Conservation (phyloP, 306 rosid species). For the Psophocarpus tetragonolobus region DNA sequence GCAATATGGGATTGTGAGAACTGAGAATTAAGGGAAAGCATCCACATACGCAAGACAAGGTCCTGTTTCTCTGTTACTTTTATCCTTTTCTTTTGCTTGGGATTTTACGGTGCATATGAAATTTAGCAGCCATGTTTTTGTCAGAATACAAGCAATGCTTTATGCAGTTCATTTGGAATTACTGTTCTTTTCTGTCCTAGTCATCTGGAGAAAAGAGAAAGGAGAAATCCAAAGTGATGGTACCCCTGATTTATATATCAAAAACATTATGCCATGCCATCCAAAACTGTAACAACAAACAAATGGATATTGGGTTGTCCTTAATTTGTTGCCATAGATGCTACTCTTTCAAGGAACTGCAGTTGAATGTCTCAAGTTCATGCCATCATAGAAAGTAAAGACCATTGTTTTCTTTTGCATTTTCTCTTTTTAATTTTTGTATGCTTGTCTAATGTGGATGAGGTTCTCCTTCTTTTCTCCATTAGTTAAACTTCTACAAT, state of each 20-base stretch:
- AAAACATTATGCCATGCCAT: too few species aligned
- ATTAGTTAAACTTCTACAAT: neutral
- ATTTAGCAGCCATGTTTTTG: neutral
- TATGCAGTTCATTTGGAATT: neutral
- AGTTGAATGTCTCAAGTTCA: neutral
- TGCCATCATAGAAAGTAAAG: neutral
- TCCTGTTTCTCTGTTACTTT: slow-evolving; percentile 1
- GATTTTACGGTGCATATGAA: neutral
- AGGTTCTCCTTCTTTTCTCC: neutral
- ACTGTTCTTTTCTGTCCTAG: neutral
- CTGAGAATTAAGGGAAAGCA: neutral
- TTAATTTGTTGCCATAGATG: neutral
- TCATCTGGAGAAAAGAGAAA: neutral
- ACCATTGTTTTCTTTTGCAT: neutral
- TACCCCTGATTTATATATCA: neutral
- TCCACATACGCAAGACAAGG: neutral
- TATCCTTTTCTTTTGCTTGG: neutral
- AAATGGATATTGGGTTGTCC: neutral
- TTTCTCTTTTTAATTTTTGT: neutral
- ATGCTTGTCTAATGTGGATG: neutral
- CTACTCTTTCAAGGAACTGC: neutral
- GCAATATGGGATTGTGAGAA: slow-evolving; percentile 20
- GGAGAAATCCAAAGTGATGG: neutral
- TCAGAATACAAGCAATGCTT: neutral
- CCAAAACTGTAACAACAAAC: too few species aligned